A percentile compares a stretch with the other conserved stretches of the same genome.
phyloP scores from a whole-genome alignment of 139 green algal species.

The Picochlorum sp. region DNA sequence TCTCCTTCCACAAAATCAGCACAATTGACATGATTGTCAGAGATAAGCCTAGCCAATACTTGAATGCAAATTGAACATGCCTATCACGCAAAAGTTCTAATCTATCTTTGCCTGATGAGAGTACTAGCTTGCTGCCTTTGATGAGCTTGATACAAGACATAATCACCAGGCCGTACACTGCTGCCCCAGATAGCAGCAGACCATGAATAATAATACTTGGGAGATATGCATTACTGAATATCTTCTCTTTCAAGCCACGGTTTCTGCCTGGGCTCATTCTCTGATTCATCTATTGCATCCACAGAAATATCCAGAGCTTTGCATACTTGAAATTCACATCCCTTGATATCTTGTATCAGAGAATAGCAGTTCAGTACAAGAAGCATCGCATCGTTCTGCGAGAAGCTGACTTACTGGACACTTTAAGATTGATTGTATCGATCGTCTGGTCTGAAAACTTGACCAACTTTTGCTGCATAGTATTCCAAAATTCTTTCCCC shows the following conservation, averaged over 20 bases:
- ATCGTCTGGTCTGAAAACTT: neutral
- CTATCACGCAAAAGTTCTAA: neutral
- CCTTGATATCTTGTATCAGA: too few species aligned
- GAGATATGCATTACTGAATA: constrained; percentile 1
- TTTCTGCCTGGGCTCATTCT: neutral
- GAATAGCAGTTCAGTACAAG: too few species aligned
- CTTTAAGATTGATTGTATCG: neutral
- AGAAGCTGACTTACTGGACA: neutral
- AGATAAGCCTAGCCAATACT: constrained; percentile 16
- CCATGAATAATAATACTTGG: neutral
- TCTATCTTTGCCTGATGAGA: neutral
- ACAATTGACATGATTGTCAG: constrained; percentile 10
- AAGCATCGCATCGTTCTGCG: too few species aligned
- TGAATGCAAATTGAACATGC: constrained; percentile 7
- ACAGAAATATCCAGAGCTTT: neutral
- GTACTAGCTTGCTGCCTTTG: neutral
- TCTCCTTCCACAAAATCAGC: constrained; percentile 13
- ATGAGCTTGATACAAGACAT: neutral
- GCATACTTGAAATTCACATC: neutral
- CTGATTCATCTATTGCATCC: neutral
- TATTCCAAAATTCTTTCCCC: neutral
- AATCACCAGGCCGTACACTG: neutral
- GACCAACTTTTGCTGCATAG: neutral
- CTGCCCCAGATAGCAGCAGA: neutral
- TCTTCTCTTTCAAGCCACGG: neutral